Evolutionary conservation across 768 basidiomycete genomes (phyloP), one percentile per base, ranked within the genome.

Genomic region (Hericium coralloides): DNA sequence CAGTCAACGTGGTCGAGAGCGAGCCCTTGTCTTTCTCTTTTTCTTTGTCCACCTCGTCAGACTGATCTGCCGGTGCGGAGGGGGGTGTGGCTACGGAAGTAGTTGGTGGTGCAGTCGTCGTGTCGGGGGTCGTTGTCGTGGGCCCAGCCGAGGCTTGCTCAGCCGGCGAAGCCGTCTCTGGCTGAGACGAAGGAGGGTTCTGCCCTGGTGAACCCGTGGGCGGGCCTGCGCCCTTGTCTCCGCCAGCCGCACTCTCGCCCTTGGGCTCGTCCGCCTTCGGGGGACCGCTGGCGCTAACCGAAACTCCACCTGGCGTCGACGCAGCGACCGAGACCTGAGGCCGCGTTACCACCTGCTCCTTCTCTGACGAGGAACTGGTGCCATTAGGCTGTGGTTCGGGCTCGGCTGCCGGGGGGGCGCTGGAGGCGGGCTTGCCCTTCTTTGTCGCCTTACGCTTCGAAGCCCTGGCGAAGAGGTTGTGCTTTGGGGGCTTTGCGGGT

Each of bases 11-110:
- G 50, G 76, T 76, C 38, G 74, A 68, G 20, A 78, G 67, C 8
- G 77, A 78, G 55, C 68, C 75, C 65, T 76, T 77, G 65, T 79
- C 77, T 66, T 70, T 76, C 65, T 76, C 76, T 43, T 68, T 72
- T 58, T 74, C 66, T 61, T 66, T 72, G 61, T 74, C 76, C 52
- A 65, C 64, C 56, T 60, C 63, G 43, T 72, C 72, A 41, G 70
- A 63, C 23, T 67, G 69, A 39, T 69, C 71, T 25, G 67, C 52
- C 31, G 69, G 63, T 4, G 67, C 60, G 53, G 63, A 31, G 51
- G 67, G 66, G 59, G 70, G 64, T 56, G 68, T 65, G 60, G 64
- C 62, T 60, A 63, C 64, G 61, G 60, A 43, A 31, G 8, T 31
- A 31, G 7, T 6, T 50, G 57, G 52, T n/a, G 52, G 15, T 10